phyloP scores from a whole-genome alignment of 2,329 filamentous ascomycete genomes.

The Fusarium luffae region DNA sequence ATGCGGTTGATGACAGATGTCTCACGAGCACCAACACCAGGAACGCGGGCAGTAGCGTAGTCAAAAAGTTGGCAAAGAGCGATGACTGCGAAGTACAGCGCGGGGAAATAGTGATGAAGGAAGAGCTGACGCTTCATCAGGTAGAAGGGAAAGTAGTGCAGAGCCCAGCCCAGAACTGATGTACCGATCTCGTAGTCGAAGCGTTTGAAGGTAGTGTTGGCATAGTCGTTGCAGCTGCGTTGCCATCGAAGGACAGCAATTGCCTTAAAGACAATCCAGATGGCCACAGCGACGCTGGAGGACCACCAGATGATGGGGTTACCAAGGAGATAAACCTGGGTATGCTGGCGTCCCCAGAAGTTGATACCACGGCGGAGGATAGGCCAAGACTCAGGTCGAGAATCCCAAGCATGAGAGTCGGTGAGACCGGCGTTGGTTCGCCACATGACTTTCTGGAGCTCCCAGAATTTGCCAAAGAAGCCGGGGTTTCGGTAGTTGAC shows the following conservation, averaged over 20 bases:
- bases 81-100: slow-evolving; percentile 93
- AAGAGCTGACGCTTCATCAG: slow-evolving; percentile 98
- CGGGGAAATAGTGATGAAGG: slow-evolving; percentile 98
- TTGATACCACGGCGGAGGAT: slow-evolving; percentile 94
- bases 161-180: slow-evolving; percentile 90
- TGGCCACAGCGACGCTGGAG: slow-evolving; percentile 78
- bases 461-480: slow-evolving; percentile 98
- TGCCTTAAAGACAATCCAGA: slow-evolving; percentile 87
- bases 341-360: slow-evolving; percentile 96
- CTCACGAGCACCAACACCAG: slow-evolving; percentile 73
- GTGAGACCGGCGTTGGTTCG: slow-evolving; percentile 95
- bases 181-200: slow-evolving; percentile 98
- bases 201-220: slow-evolving; percentile 85
- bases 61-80: slow-evolving; percentile 91
- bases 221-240: slow-evolving; percentile 89
- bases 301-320: slow-evolving; percentile 97
- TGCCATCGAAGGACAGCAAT: slow-evolving; percentile 93
- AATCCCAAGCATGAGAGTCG: slow-evolving; percentile 98
- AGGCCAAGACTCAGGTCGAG: slow-evolving; percentile 92
- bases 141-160: slow-evolving; percentile 99
- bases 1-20: slow-evolving; percentile 76
- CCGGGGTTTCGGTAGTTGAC: slow-evolving; percentile 96
- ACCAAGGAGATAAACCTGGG: slow-evolving; percentile 95
- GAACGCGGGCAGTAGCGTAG: slow-evolving; percentile 80
- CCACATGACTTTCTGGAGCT: slow-evolving; percentile 99